Conservation (phyloP, 495 filamentous ascomycete genomes). For the Mycothermus thermophilus region DNA sequence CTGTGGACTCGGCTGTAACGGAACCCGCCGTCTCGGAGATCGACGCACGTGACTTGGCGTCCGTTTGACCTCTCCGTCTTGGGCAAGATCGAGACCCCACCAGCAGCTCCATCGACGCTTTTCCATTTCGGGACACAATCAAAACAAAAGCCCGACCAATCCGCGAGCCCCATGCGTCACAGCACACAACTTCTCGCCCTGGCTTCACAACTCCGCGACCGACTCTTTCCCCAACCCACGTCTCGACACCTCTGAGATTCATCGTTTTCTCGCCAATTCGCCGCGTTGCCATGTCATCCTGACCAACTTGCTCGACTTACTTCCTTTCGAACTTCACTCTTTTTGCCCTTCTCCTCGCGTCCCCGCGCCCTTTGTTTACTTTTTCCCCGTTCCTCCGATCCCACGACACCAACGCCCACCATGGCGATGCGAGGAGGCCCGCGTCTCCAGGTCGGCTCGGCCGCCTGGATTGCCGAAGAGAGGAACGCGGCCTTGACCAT, state of each 20-base stretch:
- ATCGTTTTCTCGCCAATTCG: not conserved
- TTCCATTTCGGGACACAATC: conserved; percentile 19
- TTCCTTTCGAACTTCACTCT: too few relatives aligned
- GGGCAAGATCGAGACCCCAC: conserved; percentile 15
- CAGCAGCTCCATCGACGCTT: conserved; percentile 7
- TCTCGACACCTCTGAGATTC: not conserved
- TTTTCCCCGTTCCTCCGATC: conserved; percentile 1
- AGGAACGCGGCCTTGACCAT: conserved; percentile 34
- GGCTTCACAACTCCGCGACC: conserved; percentile 5
- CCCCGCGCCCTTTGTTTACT: not conserved
- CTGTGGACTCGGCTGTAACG: not conserved
- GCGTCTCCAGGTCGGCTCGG: conserved; percentile 41
- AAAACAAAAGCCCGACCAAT: conserved; percentile 19
- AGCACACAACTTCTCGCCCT: conserved; percentile 18
- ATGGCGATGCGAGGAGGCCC: conserved; percentile 40
- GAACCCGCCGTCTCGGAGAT: too few relatives aligned
- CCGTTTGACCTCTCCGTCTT: too few relatives aligned
- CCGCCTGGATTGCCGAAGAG: conserved; percentile 41
- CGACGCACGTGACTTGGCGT: conserved; percentile 22
- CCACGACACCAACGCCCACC: conserved; percentile 12
- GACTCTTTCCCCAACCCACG: conserved; percentile 4
- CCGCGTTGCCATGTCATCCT: too few relatives aligned
- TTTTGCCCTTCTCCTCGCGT: too few relatives aligned
- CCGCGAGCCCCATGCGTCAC: conserved; percentile 6
- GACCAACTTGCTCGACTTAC: too few relatives aligned